Conservation (phyloP, 352 stramenopile genomes). For the Aphanomyces euteiches region DNA sequence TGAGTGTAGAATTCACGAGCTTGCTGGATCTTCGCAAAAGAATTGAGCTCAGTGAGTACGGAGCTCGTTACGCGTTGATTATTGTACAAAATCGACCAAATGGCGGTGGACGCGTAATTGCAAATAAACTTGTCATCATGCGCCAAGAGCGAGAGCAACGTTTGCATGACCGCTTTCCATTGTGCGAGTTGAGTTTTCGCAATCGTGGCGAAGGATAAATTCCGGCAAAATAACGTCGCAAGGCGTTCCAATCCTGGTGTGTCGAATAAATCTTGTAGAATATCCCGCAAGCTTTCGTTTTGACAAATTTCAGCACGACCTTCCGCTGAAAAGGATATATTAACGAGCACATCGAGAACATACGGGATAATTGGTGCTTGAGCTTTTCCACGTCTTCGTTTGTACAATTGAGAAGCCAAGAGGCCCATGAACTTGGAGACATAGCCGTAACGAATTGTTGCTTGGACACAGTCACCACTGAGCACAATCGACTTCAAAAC, state of each 20-base stretch:
- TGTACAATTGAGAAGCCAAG: background rate
- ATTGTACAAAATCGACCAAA: conserved; percentile 22
- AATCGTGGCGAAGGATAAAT: conserved; percentile 11
- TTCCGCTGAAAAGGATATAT: conserved; percentile 2
- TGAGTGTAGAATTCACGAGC: background rate
- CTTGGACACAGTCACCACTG: background rate
- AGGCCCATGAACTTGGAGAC: conserved; percentile 1
- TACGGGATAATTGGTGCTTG: background rate
- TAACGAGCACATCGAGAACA: conserved; percentile 10
- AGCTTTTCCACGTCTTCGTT: background rate
- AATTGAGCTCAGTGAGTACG: conserved; percentile 1
- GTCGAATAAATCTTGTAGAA: conserved; percentile 7
- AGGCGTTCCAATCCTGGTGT: background rate
- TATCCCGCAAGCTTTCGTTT: background rate
- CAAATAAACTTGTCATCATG: background rate
- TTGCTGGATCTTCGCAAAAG: background rate
- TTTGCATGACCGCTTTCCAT: conserved; percentile 2
- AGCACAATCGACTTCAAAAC: conserved; percentile 10
- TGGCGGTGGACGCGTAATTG: background rate
- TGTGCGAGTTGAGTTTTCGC: conserved; percentile 10
- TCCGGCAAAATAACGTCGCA: background rate
- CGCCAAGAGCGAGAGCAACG: background rate
- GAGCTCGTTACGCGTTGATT: conserved; percentile 5
- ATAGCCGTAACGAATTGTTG: conserved; percentile 8
- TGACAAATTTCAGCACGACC: conserved; percentile 2